Conservation (phyloP, 768 basidiomycete genomes). For the Tulasnella sp. region DNA sequence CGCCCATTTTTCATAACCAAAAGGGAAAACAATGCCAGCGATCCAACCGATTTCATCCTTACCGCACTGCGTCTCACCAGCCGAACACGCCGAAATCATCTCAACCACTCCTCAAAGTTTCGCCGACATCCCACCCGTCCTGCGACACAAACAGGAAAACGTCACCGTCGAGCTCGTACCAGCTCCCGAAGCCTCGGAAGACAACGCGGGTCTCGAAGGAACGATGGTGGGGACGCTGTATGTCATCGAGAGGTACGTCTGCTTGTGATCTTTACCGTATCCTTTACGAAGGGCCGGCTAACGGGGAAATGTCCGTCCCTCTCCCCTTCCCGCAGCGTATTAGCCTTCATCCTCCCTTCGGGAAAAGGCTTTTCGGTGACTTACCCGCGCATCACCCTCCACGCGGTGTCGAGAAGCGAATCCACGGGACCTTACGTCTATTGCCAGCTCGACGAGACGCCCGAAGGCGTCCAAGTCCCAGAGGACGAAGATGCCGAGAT, state of each 20-base stretch:
- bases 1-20: neutral
- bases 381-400: slow-evolving; percentile 85
- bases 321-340: slow-evolving; percentile 36
- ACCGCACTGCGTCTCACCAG: slow-evolving; percentile 40
- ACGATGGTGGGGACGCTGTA: slow-evolving; percentile 39
- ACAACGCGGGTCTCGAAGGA: slow-evolving; percentile 46
- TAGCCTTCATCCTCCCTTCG: slow-evolving; percentile 62
- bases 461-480: slow-evolving; percentile 24
- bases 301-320: neutral
- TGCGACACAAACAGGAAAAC: slow-evolving; percentile 60
- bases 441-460: slow-evolving; percentile 83
- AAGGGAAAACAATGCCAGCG: slow-evolving; percentile 9
- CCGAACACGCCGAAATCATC: slow-evolving; percentile 55
- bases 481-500: slow-evolving; percentile 42
- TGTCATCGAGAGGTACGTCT: slow-evolving; percentile 68
- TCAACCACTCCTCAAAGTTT: slow-evolving; percentile 81
- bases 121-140: slow-evolving; percentile 68
- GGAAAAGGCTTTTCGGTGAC: slow-evolving; percentile 71
- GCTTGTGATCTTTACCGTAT: neutral
- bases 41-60: slow-evolving; percentile 29
- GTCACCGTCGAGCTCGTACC: slow-evolving; percentile 65
- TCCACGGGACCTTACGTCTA: slow-evolving; percentile 64
- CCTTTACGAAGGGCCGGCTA: neutral
- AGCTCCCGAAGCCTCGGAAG: slow-evolving; percentile 45
- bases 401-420: slow-evolving; percentile 68